A percentile compares a stretch with the other conserved stretches of the same genome.
These are phyloP conservation scores for Fraxinus quadrangulata DNA, from an alignment of 257 asterid species.

Conservation along the genomic window DNA sequence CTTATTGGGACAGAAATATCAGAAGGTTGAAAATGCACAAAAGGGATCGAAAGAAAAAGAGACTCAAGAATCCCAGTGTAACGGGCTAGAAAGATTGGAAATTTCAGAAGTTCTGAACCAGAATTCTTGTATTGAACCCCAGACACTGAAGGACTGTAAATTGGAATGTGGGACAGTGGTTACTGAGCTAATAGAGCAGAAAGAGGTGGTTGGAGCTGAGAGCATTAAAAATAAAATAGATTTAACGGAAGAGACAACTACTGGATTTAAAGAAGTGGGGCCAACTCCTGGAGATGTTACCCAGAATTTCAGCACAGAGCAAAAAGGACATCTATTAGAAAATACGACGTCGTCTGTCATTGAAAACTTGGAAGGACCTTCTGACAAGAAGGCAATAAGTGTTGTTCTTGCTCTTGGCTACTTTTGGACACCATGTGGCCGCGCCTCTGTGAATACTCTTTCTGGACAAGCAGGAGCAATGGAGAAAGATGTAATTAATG, in stretches of 20 bases:
- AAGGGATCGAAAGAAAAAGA: constrained; percentile 32
- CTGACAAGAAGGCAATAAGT: constrained; percentile 28
- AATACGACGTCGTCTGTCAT: constrained; percentile 33
- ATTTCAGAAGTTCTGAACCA: constrained; percentile 23
- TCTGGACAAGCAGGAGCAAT: constrained; percentile 30
- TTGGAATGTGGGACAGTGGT: constrained; percentile 16
- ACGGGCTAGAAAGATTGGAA: constrained; percentile 30
- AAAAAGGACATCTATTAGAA: constrained; percentile 33
- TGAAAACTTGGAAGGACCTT: constrained; percentile 31
- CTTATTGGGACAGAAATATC: constrained; percentile 24
- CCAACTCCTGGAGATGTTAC: constrained; percentile 25
- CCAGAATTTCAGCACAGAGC: constrained; percentile 19
- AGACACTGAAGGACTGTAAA: constrained; percentile 21
- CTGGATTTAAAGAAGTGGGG: constrained; percentile 22
- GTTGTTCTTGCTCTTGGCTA: constrained; percentile 20
- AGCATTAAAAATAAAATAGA: constrained; percentile 24
- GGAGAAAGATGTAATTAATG: constrained; percentile 29
- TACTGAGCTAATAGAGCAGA: constrained; percentile 36
- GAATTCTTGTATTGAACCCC: constrained; percentile 26
- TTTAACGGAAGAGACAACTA: constrained; percentile 27
- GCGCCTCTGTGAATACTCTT: constrained; percentile 31
- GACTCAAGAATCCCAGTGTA: constrained; percentile 28
- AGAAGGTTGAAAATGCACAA: not conserved
- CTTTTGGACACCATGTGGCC: constrained; percentile 28
- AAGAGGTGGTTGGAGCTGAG: constrained; percentile 38